Evolutionary conservation across 2,329 filamentous ascomycete genomes (phyloP), one percentile per base, ranked within the genome.

Genomic region (Monilinia laxa): DNA sequence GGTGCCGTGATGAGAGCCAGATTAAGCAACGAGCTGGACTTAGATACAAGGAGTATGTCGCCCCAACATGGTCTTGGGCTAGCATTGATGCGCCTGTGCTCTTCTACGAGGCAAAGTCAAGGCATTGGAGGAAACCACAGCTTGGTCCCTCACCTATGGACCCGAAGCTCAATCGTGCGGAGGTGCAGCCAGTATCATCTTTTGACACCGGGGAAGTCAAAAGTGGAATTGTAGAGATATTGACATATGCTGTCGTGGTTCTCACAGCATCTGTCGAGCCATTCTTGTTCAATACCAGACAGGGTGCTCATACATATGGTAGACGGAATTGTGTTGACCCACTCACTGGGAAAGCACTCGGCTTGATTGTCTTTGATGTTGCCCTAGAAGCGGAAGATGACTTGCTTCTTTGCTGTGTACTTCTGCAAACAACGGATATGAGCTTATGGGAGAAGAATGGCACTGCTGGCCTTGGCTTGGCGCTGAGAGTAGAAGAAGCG

Each of bases 121-220:
- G 35, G 4, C n/a, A 57, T 42, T 57, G 54, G 54, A 57, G 54
- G 9, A 35, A 57, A 25, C 54, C n/a, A 42, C 54, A 57, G 35
- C 35, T 57, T 11, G 35, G 35, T 11, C n/a, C 35, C n/a, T 18
- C 35, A 23, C 54, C 18, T 4, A 12, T n/a, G 14, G 54, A 57
- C 40, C 54, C 54, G 4, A n/a, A 25, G 16, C 54, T 57, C 7
- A 5, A 14, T 25, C 12, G 23, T 25, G 35, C 12, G 4, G 54
- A 57, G 54, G 54, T 18, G 7, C 35, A 42, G 3, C 54, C 54
- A 25, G 3, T 11, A 18, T 57, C 14, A 11, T 42, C 25, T 23
- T 57, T 42, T 20, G 35, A 42, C 4, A 42, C 38, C 1, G 54
- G 14, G 25, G 23, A 23, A 20, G 40, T 31, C 11, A 58, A 28